Percentiles rank a stretch among this genome's conserved stretches.
phyloP scores from a whole-genome alignment of 164 flowering plant genomes.

The Macadamia tetraphylla region DNA sequence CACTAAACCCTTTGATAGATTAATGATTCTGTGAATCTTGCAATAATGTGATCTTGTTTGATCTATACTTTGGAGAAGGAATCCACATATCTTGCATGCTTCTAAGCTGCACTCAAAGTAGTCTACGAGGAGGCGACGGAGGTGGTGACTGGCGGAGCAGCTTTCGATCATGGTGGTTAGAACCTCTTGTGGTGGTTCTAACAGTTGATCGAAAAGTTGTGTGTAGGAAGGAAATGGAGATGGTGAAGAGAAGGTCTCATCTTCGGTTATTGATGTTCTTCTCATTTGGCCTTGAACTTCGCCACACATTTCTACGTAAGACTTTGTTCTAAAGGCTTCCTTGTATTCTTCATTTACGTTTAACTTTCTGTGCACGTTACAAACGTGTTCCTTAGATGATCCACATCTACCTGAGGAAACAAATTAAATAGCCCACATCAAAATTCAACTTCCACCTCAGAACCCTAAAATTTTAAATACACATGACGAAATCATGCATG shows the following conservation, averaged over 20 bases:
- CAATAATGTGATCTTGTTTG: constrained; percentile 40
- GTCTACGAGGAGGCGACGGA: constrained; percentile 40
- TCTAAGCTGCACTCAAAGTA: constrained; percentile 58
- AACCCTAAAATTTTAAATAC: no score
- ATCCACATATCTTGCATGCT: constrained; percentile 47
- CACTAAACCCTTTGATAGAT: constrained; percentile 15
- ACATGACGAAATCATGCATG: no score
- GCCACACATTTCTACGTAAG: constrained; percentile 56
- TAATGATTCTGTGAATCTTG: constrained; percentile 34
- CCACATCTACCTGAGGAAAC: constrained; percentile 15
- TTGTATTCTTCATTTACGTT: constrained; percentile 65
- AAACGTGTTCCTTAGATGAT: constrained; percentile 6
- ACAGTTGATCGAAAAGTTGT: constrained; percentile 35
- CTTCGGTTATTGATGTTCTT: constrained; percentile 2
- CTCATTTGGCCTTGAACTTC: constrained; percentile 41
- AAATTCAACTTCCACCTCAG: background rate
- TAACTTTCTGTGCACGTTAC: constrained; percentile 33
- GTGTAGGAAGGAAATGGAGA: constrained; percentile 12
- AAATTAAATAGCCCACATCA: background rate
- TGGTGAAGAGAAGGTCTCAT: background rate
- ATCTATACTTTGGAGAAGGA: constrained; percentile 43
- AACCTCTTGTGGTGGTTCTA: constrained; percentile 54
- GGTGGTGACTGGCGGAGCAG: constrained; percentile 20
- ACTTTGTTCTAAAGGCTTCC: constrained; percentile 72
- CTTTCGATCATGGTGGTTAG: constrained; percentile 25